A percentile compares a stretch with the other conserved stretches of the same genome.
Evolutionary conservation across 176 grass and related monocot genomes (phyloP).

Genomic region (Ampelocalamus luodianensis): DNA sequence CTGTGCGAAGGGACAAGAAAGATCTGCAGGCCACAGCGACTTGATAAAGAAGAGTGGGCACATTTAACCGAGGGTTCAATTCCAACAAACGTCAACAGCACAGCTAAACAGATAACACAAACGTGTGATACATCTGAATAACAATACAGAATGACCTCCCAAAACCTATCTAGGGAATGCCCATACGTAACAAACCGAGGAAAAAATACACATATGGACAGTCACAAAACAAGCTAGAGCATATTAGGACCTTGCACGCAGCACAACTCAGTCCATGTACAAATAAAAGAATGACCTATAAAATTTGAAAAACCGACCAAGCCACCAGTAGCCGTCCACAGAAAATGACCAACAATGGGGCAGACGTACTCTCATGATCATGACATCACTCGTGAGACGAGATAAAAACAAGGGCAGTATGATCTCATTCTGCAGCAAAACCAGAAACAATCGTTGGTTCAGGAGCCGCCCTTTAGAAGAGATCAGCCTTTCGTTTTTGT

Average conservation of each 20-base stretch:
- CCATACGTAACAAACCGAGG: slow-evolving; percentile 51
- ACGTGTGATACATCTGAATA: slow-evolving; percentile 41
- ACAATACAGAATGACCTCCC: slow-evolving; percentile 30
- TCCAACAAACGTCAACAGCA: slow-evolving; percentile 28
- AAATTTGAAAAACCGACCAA: slow-evolving; percentile 51
- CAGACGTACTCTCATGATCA: slow-evolving; percentile 11
- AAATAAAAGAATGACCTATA: slow-evolving; percentile 85
- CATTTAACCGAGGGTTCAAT: not conserved
- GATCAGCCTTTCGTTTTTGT: slow-evolving; percentile 82
- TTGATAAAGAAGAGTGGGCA: not conserved
- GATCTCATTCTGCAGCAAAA: slow-evolving; percentile 30
- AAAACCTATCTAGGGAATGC: slow-evolving; percentile 30
- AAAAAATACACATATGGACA: slow-evolving; percentile 63
- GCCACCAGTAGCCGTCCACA: slow-evolving; percentile 43
- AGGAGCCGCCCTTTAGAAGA: slow-evolving; percentile 56
- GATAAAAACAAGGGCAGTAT: slow-evolving; percentile 2
- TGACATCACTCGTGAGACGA: slow-evolving; percentile 36
- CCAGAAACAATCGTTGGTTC: slow-evolving; percentile 22
- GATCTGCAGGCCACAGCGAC: not conserved
- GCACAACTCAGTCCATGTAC: slow-evolving; percentile 66
- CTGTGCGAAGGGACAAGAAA: not conserved
- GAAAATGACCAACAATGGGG: slow-evolving; percentile 40
- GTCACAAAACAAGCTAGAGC: slow-evolving; percentile 46
- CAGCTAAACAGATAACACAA: slow-evolving; percentile 31
- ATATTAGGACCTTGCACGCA: slow-evolving; percentile 51